Evolutionary conservation across 768 basidiomycete genomes (phyloP).

Genomic region (Saitozyma sp.): DNA sequence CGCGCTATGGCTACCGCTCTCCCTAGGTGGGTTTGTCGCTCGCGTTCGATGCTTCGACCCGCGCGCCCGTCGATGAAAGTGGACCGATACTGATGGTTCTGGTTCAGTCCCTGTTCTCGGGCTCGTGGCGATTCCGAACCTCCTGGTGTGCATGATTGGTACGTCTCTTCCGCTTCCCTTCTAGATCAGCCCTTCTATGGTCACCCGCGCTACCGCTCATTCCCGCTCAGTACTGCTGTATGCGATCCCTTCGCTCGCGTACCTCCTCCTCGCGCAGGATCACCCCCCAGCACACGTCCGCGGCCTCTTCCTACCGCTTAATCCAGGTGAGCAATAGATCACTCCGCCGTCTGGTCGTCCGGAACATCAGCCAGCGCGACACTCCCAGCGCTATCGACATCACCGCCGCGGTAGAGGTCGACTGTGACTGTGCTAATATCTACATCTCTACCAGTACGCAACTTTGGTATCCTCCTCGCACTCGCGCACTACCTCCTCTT

Average conservation of each 20-base stretch:
- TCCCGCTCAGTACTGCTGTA: conserved; percentile 9
- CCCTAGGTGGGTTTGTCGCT: too few relatives aligned
- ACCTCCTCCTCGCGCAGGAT: conserved; percentile 18
- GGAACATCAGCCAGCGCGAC: not conserved
- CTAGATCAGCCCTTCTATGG: too few relatives aligned
- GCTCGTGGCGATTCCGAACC: too few relatives aligned
- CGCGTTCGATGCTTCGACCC: too few relatives aligned
- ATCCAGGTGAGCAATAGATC: conserved; percentile 11
- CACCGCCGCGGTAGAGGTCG: not conserved
- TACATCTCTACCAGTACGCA: conserved; percentile 3
- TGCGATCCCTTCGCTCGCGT: conserved; percentile 9
- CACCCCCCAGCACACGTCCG: conserved; percentile 6
- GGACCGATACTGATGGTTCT: too few relatives aligned
- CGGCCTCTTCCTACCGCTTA: conserved; percentile 13
- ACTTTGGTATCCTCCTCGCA: conserved; percentile 6
- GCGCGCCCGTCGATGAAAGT: too few relatives aligned
- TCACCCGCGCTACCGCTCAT: too few relatives aligned
- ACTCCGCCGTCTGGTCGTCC: not conserved
- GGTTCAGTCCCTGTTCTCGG: too few relatives aligned
- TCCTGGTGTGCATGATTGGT: too few relatives aligned
- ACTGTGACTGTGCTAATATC: not conserved
- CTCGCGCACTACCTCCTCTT: not conserved
- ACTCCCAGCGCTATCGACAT: not conserved
- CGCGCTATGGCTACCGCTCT: too few relatives aligned
- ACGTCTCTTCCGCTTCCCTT: too few relatives aligned